These are phyloP conservation scores for Takashimella koratensis DNA, from an alignment of 1,284 basidiomycete genomes.

Conservation along the genomic window DNA sequence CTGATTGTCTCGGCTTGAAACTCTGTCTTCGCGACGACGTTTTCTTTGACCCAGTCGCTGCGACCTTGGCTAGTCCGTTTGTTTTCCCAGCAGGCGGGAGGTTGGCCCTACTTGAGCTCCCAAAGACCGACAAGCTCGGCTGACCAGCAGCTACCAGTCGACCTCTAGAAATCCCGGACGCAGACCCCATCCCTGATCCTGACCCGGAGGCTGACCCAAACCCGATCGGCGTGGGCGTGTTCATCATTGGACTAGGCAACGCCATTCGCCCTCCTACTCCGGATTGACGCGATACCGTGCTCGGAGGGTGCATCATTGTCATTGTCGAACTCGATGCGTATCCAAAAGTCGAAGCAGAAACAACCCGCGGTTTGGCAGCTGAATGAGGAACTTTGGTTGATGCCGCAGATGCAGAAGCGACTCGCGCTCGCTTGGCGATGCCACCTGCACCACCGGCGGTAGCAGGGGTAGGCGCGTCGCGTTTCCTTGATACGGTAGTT, in stretches of 20 bases:
- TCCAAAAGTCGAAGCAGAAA: constrained; percentile 1
- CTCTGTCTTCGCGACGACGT: constrained; percentile 62
- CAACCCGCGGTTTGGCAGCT: neutral
- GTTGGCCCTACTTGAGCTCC: constrained; percentile 3
- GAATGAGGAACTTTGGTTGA: constrained; percentile 1
- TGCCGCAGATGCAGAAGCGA: constrained; percentile 4
- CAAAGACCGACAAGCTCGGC: constrained; percentile 8
- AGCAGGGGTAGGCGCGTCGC: constrained; percentile 40
- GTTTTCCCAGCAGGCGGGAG: constrained; percentile 52
- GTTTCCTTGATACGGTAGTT: constrained; percentile 20
- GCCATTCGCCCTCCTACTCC: neutral
- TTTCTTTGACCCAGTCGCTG: neutral
- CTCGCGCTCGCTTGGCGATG: constrained; percentile 15
- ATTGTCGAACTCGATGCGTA: neutral
- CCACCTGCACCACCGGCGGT: constrained; percentile 14
- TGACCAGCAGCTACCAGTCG: constrained; percentile 1
- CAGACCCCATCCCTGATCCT: too few species aligned
- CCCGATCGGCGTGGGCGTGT: neutral
- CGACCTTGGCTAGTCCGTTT: constrained; percentile 53
- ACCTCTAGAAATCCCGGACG: too few species aligned
- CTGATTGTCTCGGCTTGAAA: constrained; percentile 49
- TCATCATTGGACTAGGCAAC: neutral
- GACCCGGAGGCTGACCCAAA: too few species aligned
- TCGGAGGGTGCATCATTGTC: neutral
- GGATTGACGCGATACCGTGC: too few species aligned